phyloP scores from a whole-genome alignment of 2,329 filamentous ascomycete genomes.

The Pyrenophora teres region DNA sequence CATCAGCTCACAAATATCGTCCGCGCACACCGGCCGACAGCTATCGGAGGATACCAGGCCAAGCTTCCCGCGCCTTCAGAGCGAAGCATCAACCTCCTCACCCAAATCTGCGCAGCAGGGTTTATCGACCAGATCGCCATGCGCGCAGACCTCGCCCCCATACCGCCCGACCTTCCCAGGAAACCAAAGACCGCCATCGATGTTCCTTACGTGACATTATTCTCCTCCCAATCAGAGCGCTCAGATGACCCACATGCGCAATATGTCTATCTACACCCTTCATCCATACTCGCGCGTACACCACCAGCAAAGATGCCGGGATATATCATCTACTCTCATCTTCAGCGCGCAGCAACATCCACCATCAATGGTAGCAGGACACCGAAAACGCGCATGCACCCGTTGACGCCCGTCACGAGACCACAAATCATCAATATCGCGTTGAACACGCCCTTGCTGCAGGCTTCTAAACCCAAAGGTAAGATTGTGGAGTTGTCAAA shows the following conservation, averaged over 20 bases:
- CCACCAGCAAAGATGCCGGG: constrained; percentile 65
- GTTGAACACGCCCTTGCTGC: constrained; percentile 80
- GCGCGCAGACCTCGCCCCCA: constrained; percentile 81
- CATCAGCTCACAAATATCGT: constrained; percentile 82
- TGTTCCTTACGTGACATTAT: constrained; percentile 85
- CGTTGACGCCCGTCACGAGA: constrained; percentile 78
- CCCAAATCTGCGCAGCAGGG: constrained; percentile 88
- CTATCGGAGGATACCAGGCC: constrained; percentile 47
- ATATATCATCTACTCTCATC: constrained; percentile 84
- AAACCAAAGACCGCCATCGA: constrained; percentile 87
- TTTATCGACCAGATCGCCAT: constrained; percentile 96
- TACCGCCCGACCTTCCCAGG: constrained; percentile 57
- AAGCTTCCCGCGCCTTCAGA: constrained; percentile 65
- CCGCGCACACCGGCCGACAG: constrained; percentile 68
- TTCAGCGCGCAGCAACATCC: constrained; percentile 69
- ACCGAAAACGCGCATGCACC: constrained; percentile 80
- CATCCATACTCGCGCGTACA: constrained; percentile 73
- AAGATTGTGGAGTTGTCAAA: constrained; percentile 64
- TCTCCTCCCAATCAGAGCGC: constrained; percentile 62
- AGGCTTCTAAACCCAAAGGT: constrained; percentile 89
- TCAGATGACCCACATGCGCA: constrained; percentile 59
- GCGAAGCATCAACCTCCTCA: constrained; percentile 74
- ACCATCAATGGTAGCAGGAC: constrained; percentile 39
- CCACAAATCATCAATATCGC: constrained; percentile 78
- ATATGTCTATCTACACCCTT: constrained; percentile 85